A percentile compares a stretch with the other conserved stretches of the same genome.
Conservation (phyloP, 2,329 filamentous ascomycete genomes). For the Neocatenulostroma microsporum region DNA sequence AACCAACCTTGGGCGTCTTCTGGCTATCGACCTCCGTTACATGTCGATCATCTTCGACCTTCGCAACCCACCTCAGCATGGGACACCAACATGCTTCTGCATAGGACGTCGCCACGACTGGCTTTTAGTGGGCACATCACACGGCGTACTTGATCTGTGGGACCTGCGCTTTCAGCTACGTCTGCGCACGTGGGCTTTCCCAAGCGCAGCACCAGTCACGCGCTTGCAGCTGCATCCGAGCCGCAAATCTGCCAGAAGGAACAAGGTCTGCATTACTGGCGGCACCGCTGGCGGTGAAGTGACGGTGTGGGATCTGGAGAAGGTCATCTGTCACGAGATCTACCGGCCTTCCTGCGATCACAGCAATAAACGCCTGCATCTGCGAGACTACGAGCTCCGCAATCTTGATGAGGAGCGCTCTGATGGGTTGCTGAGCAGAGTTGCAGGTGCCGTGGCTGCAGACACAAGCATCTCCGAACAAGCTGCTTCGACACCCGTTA, state of each 20-base stretch:
- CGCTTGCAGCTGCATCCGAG: conserved; percentile 67
- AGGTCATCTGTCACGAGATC: conserved; percentile 77
- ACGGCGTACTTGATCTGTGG: conserved; percentile 90
- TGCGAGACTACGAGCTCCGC: conserved; percentile 70
- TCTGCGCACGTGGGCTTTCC: conserved; percentile 79
- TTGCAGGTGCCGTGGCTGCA: conserved; percentile 58
- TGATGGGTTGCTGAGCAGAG: conserved; percentile 78
- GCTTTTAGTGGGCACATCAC: conserved; percentile 83
- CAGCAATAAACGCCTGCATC: conserved; percentile 36
- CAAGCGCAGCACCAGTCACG: conserved; percentile 71
- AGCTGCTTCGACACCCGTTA: conserved; percentile 38
- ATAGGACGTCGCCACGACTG: conserved; percentile 80
- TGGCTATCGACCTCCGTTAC: conserved; percentile 77
- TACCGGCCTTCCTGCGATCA: conserved; percentile 61
- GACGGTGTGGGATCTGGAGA: conserved; percentile 92
- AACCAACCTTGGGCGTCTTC: conserved; percentile 74
- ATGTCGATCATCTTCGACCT: conserved; percentile 77
- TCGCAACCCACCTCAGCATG: conserved; percentile 84
- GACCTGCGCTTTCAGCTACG: conserved; percentile 90
- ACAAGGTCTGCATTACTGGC: conserved; percentile 81
- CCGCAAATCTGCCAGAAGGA: conserved; percentile 51
- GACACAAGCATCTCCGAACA: conserved; percentile 23
- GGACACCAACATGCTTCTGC: conserved; percentile 84
- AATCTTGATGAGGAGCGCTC: conserved; percentile 83
- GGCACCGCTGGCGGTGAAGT: conserved; percentile 83